These are phyloP conservation scores for Talaromyces atroroseus DNA, from an alignment of 2,329 filamentous ascomycete species.

Conservation along the genomic window DNA sequence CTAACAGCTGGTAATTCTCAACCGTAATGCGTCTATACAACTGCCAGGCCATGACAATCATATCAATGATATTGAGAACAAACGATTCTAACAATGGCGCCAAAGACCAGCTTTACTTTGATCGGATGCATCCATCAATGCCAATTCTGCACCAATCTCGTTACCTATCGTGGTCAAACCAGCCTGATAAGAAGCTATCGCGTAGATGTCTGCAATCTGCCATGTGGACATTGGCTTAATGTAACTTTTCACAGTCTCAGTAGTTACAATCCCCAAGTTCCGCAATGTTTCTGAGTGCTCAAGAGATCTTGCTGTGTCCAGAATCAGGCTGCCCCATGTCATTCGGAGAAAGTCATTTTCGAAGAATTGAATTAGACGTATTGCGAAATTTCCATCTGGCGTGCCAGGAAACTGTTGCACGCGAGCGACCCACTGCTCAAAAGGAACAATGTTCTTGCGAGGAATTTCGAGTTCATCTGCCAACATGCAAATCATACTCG, in stretches of 20 bases:
- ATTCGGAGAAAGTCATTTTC: constrained; percentile 35
- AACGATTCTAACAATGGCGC: background rate
- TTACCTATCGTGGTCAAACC: constrained; percentile 17
- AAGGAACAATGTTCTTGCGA: constrained; percentile 33
- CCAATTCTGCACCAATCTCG: constrained; percentile 19
- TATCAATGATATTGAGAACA: background rate
- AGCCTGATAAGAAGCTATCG: background rate
- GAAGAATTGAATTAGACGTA: constrained; percentile 25
- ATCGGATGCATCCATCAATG: constrained; percentile 19
- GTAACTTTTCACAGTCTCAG: constrained; percentile 28
- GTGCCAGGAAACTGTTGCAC: constrained; percentile 24
- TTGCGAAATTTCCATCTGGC: constrained; percentile 31
- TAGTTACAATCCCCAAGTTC: constrained; percentile 26
- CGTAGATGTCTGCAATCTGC: constrained; percentile 18
- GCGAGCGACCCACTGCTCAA: constrained; percentile 35
- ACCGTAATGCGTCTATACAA: background rate
- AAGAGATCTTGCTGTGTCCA: constrained; percentile 31
- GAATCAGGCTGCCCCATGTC: constrained; percentile 41
- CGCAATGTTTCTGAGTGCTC: constrained; percentile 35
- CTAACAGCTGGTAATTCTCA: too few relatives aligned
- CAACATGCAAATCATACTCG: constrained; percentile 29
- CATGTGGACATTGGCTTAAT: constrained; percentile 40
- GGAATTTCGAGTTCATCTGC: constrained; percentile 30
- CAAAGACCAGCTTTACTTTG: constrained; percentile 22
- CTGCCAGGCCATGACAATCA: too few relatives aligned